Evolutionary conservation across 2,329 filamentous ascomycete species (phyloP).

Genomic region (Paraphoma sp.): DNA sequence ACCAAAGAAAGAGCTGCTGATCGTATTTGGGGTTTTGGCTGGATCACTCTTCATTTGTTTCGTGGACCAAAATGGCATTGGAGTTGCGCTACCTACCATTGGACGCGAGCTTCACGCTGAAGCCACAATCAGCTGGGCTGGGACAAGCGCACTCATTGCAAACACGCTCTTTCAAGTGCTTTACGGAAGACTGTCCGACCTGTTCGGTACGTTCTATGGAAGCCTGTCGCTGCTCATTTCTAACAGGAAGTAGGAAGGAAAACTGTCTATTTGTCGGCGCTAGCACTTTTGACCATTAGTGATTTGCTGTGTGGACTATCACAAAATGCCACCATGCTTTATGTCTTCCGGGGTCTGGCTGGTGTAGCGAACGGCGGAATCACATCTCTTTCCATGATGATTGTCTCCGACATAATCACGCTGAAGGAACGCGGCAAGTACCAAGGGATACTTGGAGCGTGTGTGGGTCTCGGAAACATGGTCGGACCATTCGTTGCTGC

Average conservation of each 20-base stretch:
- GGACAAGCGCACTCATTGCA: slow-evolving; percentile 61
- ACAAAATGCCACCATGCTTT: slow-evolving; percentile 63
- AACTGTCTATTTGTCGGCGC: slow-evolving; percentile 58
- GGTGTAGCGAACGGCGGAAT: slow-evolving; percentile 70
- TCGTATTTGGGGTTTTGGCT: slow-evolving; percentile 61
- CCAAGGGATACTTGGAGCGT: slow-evolving; percentile 41
- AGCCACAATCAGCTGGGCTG: slow-evolving; percentile 64
- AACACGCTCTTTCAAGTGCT: slow-evolving; percentile 70
- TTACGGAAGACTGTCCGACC: slow-evolving; percentile 68
- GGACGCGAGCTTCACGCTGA: slow-evolving; percentile 46
- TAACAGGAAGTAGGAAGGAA: slow-evolving; percentile 13
- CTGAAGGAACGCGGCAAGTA: slow-evolving; percentile 47
- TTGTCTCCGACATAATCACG: slow-evolving; percentile 46
- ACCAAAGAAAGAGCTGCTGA: slow-evolving; percentile 56
- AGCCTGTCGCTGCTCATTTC: background rate
- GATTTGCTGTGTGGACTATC: slow-evolving; percentile 67
- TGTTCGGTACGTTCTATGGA: slow-evolving; percentile 60
- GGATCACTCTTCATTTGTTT: slow-evolving; percentile 62
- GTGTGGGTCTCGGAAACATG: slow-evolving; percentile 32
- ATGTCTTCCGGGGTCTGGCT: slow-evolving; percentile 64
- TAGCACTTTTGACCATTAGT: slow-evolving; percentile 61
- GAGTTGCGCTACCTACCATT: slow-evolving; percentile 47
- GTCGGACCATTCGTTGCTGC: slow-evolving; percentile 34
- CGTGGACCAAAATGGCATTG: slow-evolving; percentile 65
- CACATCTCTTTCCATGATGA: slow-evolving; percentile 48